These are phyloP conservation scores for Xylariaceae sp. DNA, from an alignment of 2,329 filamentous ascomycete genomes.

Conservation along the genomic window DNA sequence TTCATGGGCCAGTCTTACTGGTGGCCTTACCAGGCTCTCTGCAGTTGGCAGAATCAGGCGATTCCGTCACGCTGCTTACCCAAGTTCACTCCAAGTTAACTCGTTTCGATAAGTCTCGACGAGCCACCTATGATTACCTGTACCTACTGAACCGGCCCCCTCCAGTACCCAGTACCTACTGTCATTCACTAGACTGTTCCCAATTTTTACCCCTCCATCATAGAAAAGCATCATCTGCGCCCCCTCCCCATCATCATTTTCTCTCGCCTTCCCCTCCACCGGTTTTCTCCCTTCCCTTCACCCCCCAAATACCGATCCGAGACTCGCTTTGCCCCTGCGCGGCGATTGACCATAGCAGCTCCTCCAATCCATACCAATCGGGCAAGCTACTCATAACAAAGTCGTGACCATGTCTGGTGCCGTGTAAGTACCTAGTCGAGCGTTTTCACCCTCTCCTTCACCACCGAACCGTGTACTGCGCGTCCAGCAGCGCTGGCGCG, in stretches of 20 bases:
- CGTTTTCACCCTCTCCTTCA: constrained; percentile 27
- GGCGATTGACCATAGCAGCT: constrained; percentile 9
- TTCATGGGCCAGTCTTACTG: not conserved
- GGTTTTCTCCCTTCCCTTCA: constrained; percentile 9
- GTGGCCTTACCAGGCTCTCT: not conserved
- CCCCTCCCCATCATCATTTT: constrained; percentile 19
- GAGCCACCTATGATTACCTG: not conserved
- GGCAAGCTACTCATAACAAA: constrained; percentile 16
- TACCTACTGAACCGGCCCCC: not conserved
- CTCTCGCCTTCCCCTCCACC: constrained; percentile 21
- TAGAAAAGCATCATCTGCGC: constrained; percentile 31
- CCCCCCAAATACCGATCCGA: not conserved
- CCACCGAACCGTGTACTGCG: constrained; percentile 2
- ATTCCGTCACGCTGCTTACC: not conserved
- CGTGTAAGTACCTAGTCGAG: constrained; percentile 56
- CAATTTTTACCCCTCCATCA: constrained; percentile 32
- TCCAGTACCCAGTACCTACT: not conserved
- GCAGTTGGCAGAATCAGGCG: not conserved
- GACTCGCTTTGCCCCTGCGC: constrained; percentile 1
- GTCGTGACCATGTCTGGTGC: constrained; percentile 58
- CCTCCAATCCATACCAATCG: constrained; percentile 6
- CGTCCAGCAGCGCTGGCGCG: constrained; percentile 1
- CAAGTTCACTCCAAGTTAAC: not conserved
- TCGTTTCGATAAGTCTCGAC: not conserved
- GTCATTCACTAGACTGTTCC: constrained; percentile 12